Evolutionary conservation across 164 flowering plant species (phyloP).

Genomic region (Aristolochia contorta): DNA sequence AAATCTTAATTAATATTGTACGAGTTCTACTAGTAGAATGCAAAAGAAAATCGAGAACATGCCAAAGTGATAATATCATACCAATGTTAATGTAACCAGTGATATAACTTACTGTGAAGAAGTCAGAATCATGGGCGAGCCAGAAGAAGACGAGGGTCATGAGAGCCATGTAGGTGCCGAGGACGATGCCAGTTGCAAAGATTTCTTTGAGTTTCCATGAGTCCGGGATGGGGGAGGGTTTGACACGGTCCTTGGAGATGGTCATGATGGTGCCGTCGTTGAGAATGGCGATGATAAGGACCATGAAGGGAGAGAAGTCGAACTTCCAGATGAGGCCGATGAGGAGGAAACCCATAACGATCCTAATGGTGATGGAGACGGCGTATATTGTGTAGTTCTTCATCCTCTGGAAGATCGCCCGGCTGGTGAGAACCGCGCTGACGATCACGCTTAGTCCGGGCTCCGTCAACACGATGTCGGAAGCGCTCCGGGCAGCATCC

Average conservation of each 20-base stretch:
- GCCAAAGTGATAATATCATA: too few relatives aligned
- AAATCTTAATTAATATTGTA: too few relatives aligned
- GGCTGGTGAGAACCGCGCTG: conserved; percentile 24
- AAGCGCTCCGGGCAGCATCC: conserved; percentile 34
- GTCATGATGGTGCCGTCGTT: conserved; percentile 40
- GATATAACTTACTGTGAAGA: conserved; percentile 28
- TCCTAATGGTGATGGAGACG: conserved; percentile 32
- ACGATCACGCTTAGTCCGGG: conserved; percentile 33
- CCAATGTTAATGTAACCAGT: too few relatives aligned
- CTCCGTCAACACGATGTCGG: conserved; percentile 38
- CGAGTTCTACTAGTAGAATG: too few relatives aligned
- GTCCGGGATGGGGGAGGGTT: conserved; percentile 36
- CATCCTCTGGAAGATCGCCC: conserved; percentile 33
- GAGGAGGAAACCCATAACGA: conserved; percentile 32
- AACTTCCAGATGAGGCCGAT: conserved; percentile 36
- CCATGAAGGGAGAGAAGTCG: conserved; percentile 38
- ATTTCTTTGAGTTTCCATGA: conserved; percentile 34
- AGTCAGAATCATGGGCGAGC: conserved; percentile 16
- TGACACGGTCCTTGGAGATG: conserved; percentile 32
- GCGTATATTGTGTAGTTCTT: conserved; percentile 39
- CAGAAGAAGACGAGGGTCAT: conserved; percentile 34
- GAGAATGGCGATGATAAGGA: conserved; percentile 29
- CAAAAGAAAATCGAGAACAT: too few relatives aligned
- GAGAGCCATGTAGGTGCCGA: conserved; percentile 28
- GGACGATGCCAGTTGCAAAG: conserved; percentile 32